Percentiles rank a stretch among this genome's conserved stretches.
Conservation (phyloP, 257 asterid species). For the Avicennia marina region DNA sequence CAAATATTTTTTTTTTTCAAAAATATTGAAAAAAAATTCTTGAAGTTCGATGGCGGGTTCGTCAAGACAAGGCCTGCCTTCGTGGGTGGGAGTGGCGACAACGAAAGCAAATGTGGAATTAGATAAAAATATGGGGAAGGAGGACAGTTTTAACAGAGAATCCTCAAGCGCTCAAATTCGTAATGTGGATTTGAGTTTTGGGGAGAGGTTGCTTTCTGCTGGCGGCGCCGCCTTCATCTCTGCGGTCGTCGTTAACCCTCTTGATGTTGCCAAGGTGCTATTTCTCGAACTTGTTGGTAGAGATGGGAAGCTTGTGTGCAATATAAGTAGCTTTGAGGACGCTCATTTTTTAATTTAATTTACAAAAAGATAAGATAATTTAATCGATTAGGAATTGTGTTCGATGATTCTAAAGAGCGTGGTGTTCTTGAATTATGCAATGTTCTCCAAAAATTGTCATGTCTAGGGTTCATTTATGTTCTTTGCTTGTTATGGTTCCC, state of each 20-base stretch:
- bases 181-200: constrained; percentile 46
- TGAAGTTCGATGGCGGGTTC: constrained; percentile 40
- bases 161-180: constrained; percentile 26
- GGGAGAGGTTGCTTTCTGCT: constrained; percentile 72
- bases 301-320: background rate
- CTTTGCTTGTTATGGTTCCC: too few relatives aligned
- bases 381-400: background rate
- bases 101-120: constrained; percentile 38
- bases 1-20: background rate
- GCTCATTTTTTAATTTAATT: background rate
- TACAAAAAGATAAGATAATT: background rate
- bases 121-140: constrained; percentile 28
- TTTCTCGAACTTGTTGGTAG: background rate
- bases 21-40: background rate
- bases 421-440: background rate
- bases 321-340: background rate
- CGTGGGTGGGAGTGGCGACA: constrained; percentile 50
- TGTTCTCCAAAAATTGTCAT: too few relatives aligned
- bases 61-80: constrained; percentile 44
- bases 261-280: constrained; percentile 64
- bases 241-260: constrained; percentile 75
- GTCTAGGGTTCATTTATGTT: too few relatives aligned
- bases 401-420: background rate
- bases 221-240: constrained; percentile 81
- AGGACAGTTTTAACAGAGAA: background rate